Evolutionary conservation across 306 rosid genomes (phyloP).

Genomic region (Cicer bijugum): DNA sequence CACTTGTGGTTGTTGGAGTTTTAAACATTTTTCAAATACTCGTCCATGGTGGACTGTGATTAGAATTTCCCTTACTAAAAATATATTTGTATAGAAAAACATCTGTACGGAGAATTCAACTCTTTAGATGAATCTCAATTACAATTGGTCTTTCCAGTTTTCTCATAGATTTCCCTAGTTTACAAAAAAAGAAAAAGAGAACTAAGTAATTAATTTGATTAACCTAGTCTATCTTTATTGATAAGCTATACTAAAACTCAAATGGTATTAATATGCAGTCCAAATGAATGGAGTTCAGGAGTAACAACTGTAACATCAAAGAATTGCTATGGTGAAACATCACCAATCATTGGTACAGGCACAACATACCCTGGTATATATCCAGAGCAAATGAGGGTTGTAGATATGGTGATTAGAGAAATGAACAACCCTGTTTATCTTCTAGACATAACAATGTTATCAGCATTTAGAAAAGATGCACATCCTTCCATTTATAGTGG

Average conservation of each 20-base stretch:
- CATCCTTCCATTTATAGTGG: constrained; percentile 93
- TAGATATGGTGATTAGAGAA: constrained; percentile 69
- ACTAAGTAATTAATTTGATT: neutral
- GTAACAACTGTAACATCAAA: constrained; percentile 52
- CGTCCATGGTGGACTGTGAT: too few species aligned
- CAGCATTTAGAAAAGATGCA: constrained; percentile 80
- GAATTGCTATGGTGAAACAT: constrained; percentile 88
- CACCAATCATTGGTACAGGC: constrained; percentile 60
- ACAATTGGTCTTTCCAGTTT: neutral
- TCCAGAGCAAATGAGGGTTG: constrained; percentile 79
- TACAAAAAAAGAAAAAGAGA: too few species aligned
- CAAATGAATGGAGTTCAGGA: constrained; percentile 66
- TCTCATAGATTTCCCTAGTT: too few species aligned
- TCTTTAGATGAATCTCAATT: neutral
- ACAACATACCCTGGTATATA: constrained; percentile 57
- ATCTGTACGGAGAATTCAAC: neutral
- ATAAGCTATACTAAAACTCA: constrained; percentile 7
- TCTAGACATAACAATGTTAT: constrained; percentile 81
- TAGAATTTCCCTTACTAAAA: neutral
- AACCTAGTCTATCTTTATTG: neutral
- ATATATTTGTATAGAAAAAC: neutral
- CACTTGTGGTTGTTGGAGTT: too few species aligned
- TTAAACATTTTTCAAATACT: too few species aligned
- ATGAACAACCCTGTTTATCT: constrained; percentile 68
- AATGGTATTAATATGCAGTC: constrained; percentile 56